Evolutionary conservation across 2,329 filamentous ascomycete species (phyloP).

Genomic region (Xylaria sp.): DNA sequence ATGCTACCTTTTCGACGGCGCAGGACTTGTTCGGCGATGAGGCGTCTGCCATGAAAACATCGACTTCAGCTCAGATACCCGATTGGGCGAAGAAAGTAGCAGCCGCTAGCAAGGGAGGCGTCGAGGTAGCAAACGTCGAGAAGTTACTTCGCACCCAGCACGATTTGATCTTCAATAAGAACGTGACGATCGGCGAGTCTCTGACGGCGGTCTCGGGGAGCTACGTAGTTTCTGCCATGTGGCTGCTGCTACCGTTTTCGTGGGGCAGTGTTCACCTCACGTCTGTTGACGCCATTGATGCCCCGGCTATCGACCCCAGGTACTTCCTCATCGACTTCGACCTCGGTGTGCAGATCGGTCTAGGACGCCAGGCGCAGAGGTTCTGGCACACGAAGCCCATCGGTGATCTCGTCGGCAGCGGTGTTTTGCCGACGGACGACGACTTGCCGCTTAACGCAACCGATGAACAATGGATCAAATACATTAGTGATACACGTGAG

Average conservation of each 20-base stretch:
- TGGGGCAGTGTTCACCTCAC: conserved; percentile 55
- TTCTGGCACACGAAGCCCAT: conserved; percentile 49
- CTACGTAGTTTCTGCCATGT: conserved; percentile 52
- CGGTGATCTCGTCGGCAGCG: conserved; percentile 33
- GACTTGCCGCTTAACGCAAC: conserved; percentile 46
- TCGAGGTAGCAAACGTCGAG: conserved; percentile 50
- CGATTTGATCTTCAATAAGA: conserved; percentile 58
- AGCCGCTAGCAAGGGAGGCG: conserved; percentile 42
- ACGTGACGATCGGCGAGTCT: conserved; percentile 59
- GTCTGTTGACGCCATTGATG: conserved; percentile 49
- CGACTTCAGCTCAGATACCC: conserved; percentile 43
- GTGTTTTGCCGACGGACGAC: conserved; percentile 39
- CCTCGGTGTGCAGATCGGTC: conserved; percentile 43
- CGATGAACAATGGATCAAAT: conserved; percentile 45
- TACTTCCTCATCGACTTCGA: conserved; percentile 53
- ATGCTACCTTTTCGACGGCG: conserved; percentile 50
- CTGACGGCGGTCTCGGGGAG: conserved; percentile 50
- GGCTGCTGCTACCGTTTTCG: conserved; percentile 53
- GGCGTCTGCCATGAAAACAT: conserved; percentile 39
- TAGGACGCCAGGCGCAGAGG: conserved; percentile 45
- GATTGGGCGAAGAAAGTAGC: conserved; percentile 48
- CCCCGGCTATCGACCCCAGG: conserved; percentile 52
- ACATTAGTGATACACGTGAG: conserved; percentile 35
- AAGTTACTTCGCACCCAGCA: conserved; percentile 57
- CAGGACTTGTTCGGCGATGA: conserved; percentile 50